Evolutionary conservation across 2,329 filamentous ascomycete species (phyloP).

Genomic region (Neonectria ditissima): DNA sequence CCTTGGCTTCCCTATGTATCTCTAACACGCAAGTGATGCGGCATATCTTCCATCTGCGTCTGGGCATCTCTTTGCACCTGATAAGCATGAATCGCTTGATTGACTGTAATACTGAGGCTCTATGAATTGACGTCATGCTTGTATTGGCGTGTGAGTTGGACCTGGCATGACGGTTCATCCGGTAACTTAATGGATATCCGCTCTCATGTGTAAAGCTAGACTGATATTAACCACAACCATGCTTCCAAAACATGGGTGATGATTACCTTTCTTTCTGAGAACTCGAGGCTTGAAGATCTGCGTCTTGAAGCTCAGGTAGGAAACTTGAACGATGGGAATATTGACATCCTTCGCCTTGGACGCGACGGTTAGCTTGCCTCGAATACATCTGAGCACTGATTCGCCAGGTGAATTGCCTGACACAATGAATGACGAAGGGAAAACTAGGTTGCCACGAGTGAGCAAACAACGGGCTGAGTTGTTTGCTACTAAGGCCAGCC

Average conservation of each 20-base stretch:
- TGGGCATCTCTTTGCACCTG: background rate
- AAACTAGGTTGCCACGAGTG: background rate
- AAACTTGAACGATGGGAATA: background rate
- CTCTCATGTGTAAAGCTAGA: background rate
- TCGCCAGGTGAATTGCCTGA: conserved; percentile 3
- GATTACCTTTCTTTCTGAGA: no score
- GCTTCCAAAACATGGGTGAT: background rate
- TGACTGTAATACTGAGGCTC: background rate
- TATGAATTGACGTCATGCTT: background rate
- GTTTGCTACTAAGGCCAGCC: background rate
- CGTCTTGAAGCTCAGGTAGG: background rate
- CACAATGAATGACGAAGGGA: background rate
- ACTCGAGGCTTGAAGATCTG: background rate
- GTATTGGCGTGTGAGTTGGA: background rate
- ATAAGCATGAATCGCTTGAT: background rate
- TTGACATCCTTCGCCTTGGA: background rate
- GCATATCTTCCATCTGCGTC: conserved; percentile 32
- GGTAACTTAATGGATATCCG: background rate
- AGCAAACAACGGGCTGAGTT: background rate
- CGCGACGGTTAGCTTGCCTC: background rate
- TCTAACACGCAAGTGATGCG: conserved; percentile 47
- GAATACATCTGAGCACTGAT: background rate
- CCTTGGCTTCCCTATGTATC: conserved; percentile 52
- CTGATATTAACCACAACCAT: background rate
- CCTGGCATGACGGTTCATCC: background rate